Percentiles rank a stretch among this genome's conserved stretches.
phyloP scores from a whole-genome alignment of 2,329 filamentous ascomycete species.

The Macrophomina pseudophaseolina region DNA sequence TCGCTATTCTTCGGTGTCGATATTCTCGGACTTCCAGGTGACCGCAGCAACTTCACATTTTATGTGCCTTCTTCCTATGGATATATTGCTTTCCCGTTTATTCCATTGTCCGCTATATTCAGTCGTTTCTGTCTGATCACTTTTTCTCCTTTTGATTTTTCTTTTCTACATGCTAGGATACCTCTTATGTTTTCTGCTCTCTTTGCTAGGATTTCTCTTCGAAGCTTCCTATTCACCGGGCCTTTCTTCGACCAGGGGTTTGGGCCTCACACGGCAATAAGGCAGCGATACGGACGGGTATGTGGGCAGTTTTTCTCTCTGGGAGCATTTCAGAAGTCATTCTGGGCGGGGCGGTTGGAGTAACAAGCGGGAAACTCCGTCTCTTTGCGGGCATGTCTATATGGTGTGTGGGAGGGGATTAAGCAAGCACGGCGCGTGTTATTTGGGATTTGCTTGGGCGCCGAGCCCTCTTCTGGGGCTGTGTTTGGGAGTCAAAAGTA shows the following conservation, averaged over 20 bases:
- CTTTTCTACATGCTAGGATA: slow-evolving; percentile 10
- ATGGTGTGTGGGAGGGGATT: background rate
- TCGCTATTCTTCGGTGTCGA: slow-evolving; percentile 19
- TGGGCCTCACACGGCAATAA: slow-evolving; percentile 9
- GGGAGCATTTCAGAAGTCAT: slow-evolving; percentile 14
- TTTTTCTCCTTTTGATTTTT: background rate
- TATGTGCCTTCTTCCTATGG: background rate
- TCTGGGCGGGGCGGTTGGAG: slow-evolving; percentile 16
- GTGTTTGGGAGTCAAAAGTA: slow-evolving; percentile 24
- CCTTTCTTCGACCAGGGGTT: slow-evolving; percentile 9
- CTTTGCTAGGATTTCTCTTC: slow-evolving; percentile 6
- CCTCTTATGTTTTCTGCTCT: slow-evolving; percentile 20
- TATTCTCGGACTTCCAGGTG: slow-evolving; percentile 1
- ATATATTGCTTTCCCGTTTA: slow-evolving; percentile 1
- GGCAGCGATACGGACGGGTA: slow-evolving; percentile 17
- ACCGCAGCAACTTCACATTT: slow-evolving; percentile 10
- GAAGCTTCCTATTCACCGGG: slow-evolving; percentile 4
- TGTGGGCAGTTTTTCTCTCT: background rate
- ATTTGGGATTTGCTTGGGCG: slow-evolving; percentile 6
- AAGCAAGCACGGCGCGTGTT: slow-evolving; percentile 19
- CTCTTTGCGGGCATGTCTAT: slow-evolving; percentile 21
- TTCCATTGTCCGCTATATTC: slow-evolving; percentile 1
- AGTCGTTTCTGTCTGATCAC: slow-evolving; percentile 1
- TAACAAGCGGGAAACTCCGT: slow-evolving; percentile 11
- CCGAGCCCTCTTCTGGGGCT: background rate